phyloP scores from a whole-genome alignment of 2,329 filamentous ascomycete genomes.

The Pestalotiopsis sp. region DNA sequence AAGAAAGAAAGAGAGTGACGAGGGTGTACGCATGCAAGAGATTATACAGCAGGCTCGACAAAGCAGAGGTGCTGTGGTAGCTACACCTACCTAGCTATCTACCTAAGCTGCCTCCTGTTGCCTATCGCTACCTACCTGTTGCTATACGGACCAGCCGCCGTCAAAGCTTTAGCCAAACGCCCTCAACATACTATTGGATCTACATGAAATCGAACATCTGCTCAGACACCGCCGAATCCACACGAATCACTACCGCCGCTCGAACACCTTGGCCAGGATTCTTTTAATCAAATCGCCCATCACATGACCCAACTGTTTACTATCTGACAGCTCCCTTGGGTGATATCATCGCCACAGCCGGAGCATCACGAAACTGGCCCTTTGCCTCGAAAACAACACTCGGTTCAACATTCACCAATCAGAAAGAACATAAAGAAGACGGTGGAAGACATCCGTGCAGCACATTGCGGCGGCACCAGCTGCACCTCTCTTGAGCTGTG shows the following conservation, averaged over 20 bases:
- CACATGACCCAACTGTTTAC: not conserved
- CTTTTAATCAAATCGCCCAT: not conserved
- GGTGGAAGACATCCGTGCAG: not conserved
- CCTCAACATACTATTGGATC: not conserved
- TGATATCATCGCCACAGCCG: not conserved
- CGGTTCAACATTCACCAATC: not conserved
- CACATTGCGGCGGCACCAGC: not conserved
- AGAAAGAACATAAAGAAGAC: not conserved
- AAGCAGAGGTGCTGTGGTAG: not conserved
- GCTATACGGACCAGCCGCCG: not conserved
- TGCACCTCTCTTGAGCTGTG: not conserved
- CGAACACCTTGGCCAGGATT: not conserved
- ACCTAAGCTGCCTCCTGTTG: not conserved
- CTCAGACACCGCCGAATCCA: not conserved
- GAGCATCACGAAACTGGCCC: not conserved
- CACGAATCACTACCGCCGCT: not conserved
- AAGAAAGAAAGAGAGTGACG: conserved; percentile 5
- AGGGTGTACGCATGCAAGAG: not conserved
- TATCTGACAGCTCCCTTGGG: not conserved
- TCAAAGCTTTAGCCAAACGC: not conserved
- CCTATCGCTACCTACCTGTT: not conserved
- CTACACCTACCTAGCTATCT: not conserved
- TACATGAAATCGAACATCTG: not conserved
- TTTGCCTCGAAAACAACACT: not conserved
- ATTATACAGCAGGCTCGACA: not conserved